These are phyloP conservation scores for Elongisporangium anandrum DNA, from an alignment of 352 stramenopile species.

Conservation along the genomic window DNA sequence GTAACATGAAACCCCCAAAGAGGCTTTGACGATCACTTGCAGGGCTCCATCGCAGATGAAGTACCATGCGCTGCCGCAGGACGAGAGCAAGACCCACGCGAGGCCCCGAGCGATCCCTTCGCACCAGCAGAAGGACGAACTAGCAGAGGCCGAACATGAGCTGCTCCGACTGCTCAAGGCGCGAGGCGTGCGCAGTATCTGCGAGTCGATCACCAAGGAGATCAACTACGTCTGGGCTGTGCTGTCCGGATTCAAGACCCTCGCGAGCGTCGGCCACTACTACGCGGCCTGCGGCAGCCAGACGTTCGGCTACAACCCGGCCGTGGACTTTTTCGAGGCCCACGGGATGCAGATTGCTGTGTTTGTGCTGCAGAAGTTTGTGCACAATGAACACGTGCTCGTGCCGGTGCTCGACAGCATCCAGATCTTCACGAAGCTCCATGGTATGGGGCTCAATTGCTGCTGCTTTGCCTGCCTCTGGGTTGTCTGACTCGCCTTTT, in stretches of 20 bases:
- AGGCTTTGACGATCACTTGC: not conserved
- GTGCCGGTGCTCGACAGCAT: slow-evolving; percentile 64
- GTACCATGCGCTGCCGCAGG: not conserved
- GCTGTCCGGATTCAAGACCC: slow-evolving; percentile 60
- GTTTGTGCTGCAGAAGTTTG: slow-evolving; percentile 69
- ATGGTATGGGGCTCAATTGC: slow-evolving; percentile 37
- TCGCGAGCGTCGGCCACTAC: slow-evolving; percentile 64
- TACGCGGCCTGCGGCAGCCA: slow-evolving; percentile 70
- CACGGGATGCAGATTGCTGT: slow-evolving; percentile 64
- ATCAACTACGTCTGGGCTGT: slow-evolving; percentile 78
- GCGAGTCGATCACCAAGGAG: slow-evolving; percentile 64
- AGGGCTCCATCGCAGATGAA: not conserved
- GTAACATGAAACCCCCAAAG: not conserved
- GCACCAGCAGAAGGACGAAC: not conserved
- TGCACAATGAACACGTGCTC: slow-evolving; percentile 63
- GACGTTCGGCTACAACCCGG: slow-evolving; percentile 66
- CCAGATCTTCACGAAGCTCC: slow-evolving; percentile 66
- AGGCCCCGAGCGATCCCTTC: not conserved
- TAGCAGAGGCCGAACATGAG: slow-evolving; percentile 48
- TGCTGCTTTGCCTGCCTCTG: not conserved
- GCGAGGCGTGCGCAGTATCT: slow-evolving; percentile 59
- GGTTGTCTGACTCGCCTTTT: not conserved
- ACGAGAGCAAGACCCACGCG: not conserved
- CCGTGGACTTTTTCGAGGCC: slow-evolving; percentile 55
- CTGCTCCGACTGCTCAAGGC: slow-evolving; percentile 57